These are phyloP conservation scores for Corylus heterophylla DNA, from an alignment of 306 rosid genomes.

Conservation along the genomic window DNA sequence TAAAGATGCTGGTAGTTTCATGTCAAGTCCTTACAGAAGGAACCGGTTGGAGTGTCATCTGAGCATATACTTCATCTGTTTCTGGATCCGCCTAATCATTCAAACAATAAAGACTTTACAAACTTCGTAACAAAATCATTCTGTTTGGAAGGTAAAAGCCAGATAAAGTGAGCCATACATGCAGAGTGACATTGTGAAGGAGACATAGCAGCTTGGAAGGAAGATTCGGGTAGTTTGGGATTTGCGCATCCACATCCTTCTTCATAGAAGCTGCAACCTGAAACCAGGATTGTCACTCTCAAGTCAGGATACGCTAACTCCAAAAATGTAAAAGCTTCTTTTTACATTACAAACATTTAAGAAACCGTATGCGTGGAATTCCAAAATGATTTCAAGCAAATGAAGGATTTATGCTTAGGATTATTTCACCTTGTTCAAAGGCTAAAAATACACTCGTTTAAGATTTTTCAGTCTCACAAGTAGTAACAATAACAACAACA, in stretches of 20 bases:
- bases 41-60: constrained; percentile 89
- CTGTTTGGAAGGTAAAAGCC: background rate
- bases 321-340: background rate
- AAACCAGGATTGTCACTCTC: constrained; percentile 15
- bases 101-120: background rate
- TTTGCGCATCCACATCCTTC: constrained; percentile 74
- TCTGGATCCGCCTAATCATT: constrained; percentile 82
- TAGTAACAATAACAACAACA: too few relatives aligned
- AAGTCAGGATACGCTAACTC: background rate
- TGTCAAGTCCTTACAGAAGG: constrained; percentile 56
- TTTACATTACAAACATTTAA: background rate
- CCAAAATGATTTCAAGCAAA: background rate
- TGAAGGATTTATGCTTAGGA: background rate
- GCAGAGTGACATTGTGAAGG: constrained; percentile 85
- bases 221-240: constrained; percentile 86
- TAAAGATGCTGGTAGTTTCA: background rate
- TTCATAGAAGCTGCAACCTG: constrained; percentile 95
- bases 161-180: constrained; percentile 42
- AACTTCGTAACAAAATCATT: background rate
- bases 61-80: constrained; percentile 93
- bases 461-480: background rate
- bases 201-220: constrained; percentile 76
- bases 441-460: background rate
- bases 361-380: background rate
- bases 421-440: background rate